Base-by-base conservation (phyloP, 2,329 filamentous ascomycete genomes). In the Cytospora paraplurivora region DNA sequence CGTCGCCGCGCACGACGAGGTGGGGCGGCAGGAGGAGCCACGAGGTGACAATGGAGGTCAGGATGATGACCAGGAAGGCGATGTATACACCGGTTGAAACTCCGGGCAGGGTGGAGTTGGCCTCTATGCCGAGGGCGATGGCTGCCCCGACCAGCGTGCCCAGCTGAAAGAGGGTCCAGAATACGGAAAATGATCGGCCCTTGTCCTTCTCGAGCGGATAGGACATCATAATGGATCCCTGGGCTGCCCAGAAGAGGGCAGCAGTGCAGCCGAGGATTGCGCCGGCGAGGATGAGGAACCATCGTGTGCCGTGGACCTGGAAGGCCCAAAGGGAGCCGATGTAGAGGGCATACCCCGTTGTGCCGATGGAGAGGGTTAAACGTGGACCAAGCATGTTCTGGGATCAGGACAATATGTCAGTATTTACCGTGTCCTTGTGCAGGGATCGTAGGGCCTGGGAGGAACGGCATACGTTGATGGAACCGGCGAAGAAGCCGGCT, bases 41-140 rank as follows among this genome's bases (percentile, higher is more conserved):
- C 50, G 65, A 64, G 19, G 66, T 54, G 7, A 64, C 37, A 12
- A 68, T 64, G n/a, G 68, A 61, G 1, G 65, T 62, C 21, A 68
- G 56, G 67, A 69, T 68, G 55, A 72, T 69, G 41, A 72, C 65
- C 53, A 72, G 66, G 56, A 72, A 69, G 55, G 68, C 70, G 32
- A 69, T 59, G 62, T 72, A 72, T 2, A 70, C 68, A 17, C 67
- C 69, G 35, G 68, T 69, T 7, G 68, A 68, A 11, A 72, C 71
- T 12, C 66, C 63, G 17, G 69, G 64, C 21, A 68, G 50, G 33
- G 56, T 66, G 17, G 62, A 67, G 56, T 67, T 11, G 15, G 65
- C 65, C 55, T 68, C 59, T 37, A 70, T 70, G 37, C 67, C 69
- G 12, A 71, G 66, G 13, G 71, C 67, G 52, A 72, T 70, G 62